A percentile compares a stretch with the other conserved stretches of the same genome.
Conservation (phyloP, 208 protist species). For the Trypanosoma platydactyli region DNA sequence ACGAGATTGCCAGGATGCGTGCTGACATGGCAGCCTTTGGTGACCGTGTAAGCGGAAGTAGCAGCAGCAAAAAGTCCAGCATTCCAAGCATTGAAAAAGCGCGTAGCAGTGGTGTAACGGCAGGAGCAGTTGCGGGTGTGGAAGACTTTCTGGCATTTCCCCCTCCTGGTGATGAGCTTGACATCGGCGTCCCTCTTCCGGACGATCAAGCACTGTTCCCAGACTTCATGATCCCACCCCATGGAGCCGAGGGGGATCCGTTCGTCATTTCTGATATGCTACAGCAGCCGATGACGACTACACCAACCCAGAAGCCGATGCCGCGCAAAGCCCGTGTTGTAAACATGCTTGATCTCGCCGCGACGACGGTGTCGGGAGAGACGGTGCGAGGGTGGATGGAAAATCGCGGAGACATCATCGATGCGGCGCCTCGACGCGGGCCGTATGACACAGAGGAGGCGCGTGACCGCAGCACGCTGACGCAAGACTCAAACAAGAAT, state of each 20-base stretch:
- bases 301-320: not conserved
- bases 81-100: constrained; percentile 84
- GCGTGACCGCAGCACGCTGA: constrained; percentile 49
- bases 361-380: constrained; percentile 73
- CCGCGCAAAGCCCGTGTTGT: constrained; percentile 9
- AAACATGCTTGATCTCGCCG: constrained; percentile 63
- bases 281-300: constrained; percentile 5
- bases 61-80: constrained; percentile 77
- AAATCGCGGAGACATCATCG: constrained; percentile 65
- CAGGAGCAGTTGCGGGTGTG: constrained; percentile 17
- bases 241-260: constrained; percentile 21
- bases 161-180: constrained; percentile 57
- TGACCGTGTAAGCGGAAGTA: constrained; percentile 59
- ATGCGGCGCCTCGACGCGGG: constrained; percentile 56
- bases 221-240: constrained; percentile 33
- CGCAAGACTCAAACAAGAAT: constrained; percentile 21
- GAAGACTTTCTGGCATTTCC: constrained; percentile 44
- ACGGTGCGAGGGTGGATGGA: constrained; percentile 64
- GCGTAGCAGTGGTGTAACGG: constrained; percentile 54
- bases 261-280: constrained; percentile 29
- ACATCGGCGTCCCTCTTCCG: constrained; percentile 79
- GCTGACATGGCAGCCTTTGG: constrained; percentile 82
- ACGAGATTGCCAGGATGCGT: constrained; percentile 81
- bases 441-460: constrained; percentile 64
- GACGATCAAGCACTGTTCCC: constrained; percentile 52